A percentile compares a stretch with the other conserved stretches of the same genome.
phyloP scores from a whole-genome alignment of 2,329 filamentous ascomycete genomes.

The Claviceps humidiphila region DNA sequence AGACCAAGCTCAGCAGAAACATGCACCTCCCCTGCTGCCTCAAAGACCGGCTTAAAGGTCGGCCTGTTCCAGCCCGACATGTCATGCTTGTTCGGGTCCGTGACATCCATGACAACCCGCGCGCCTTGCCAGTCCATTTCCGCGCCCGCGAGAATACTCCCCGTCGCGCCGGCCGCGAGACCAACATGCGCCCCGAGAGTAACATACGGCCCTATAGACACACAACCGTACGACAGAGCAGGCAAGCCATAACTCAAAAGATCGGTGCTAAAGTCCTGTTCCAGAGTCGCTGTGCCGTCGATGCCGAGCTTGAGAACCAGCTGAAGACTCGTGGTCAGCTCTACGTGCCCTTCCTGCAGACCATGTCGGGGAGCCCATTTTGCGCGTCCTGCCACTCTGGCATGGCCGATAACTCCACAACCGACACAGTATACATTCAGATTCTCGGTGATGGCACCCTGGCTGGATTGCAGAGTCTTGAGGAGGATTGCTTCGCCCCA shows the following conservation, averaged over 20 bases:
- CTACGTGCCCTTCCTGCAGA: slow-evolving; percentile 12
- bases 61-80: slow-evolving; percentile 12
- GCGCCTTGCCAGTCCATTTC: slow-evolving; percentile 11
- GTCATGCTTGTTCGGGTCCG: slow-evolving; percentile 10
- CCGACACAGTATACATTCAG: slow-evolving; percentile 4
- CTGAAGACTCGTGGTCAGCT: neutral
- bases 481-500: slow-evolving; percentile 5
- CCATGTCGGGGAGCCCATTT: slow-evolving; percentile 6
- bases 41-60: slow-evolving; percentile 16
- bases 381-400: slow-evolving; percentile 2
- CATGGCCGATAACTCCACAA: slow-evolving; percentile 3
- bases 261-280: slow-evolving; percentile 9
- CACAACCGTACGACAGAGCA: slow-evolving; percentile 13
- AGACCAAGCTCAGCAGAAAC: slow-evolving; percentile 15
- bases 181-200: slow-evolving; percentile 11
- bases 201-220: slow-evolving; percentile 15
- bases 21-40: slow-evolving; percentile 15
- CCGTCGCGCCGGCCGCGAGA: slow-evolving; percentile 13
- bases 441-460: neutral
- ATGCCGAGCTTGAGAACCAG: slow-evolving; percentile 14
- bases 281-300: slow-evolving; percentile 13
- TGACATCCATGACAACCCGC: slow-evolving; percentile 11
- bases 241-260: slow-evolving; percentile 15
- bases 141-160: slow-evolving; percentile 16
- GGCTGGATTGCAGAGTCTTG: neutral